phyloP scores from a whole-genome alignment of 768 basidiomycete species.

The Pisolithus microcarpus region DNA sequence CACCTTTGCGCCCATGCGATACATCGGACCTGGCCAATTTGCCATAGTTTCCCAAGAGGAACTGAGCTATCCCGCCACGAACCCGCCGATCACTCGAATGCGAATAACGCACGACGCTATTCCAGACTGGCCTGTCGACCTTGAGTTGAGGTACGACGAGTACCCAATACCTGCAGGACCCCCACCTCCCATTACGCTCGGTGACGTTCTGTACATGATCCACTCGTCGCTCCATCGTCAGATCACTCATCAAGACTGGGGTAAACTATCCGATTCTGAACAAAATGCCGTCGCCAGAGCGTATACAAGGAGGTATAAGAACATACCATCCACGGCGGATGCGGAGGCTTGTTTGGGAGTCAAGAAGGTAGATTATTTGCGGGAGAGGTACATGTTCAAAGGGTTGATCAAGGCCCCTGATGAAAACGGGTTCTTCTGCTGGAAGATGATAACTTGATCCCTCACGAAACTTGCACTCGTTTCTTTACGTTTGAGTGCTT shows the following conservation, averaged over 20 bases:
- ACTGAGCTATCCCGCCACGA: slow-evolving; percentile 45
- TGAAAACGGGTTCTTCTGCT: slow-evolving; percentile 26
- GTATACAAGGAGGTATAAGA: slow-evolving; percentile 30
- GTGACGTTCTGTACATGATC: slow-evolving; percentile 49
- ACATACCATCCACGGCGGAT: slow-evolving; percentile 23
- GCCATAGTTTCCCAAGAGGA: slow-evolving; percentile 37
- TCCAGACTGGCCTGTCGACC: slow-evolving; percentile 55
- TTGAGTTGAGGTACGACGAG: slow-evolving; percentile 33
- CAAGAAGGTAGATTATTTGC: slow-evolving; percentile 33
- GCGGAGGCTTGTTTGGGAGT: slow-evolving; percentile 32
- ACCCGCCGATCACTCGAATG: slow-evolving; percentile 47
- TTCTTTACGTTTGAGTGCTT: too few species aligned
- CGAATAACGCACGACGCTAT: slow-evolving; percentile 51
- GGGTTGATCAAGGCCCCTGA: slow-evolving; percentile 28
- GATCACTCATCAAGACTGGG: slow-evolving; percentile 32
- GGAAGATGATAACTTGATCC: slow-evolving; percentile 20
- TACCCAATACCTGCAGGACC: slow-evolving; percentile 14
- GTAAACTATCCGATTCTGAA: slow-evolving; percentile 18
- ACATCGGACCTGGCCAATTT: slow-evolving; percentile 34
- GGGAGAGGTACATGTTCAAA: slow-evolving; percentile 28
- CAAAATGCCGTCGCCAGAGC: slow-evolving; percentile 28
- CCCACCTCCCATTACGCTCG: slow-evolving; percentile 43
- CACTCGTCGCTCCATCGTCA: slow-evolving; percentile 40
- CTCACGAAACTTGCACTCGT: too few species aligned
- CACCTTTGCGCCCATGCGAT: slow-evolving; percentile 37